phyloP scores from a whole-genome alignment of 176 grass and related monocot genomes.

The Pharus latifolius region DNA sequence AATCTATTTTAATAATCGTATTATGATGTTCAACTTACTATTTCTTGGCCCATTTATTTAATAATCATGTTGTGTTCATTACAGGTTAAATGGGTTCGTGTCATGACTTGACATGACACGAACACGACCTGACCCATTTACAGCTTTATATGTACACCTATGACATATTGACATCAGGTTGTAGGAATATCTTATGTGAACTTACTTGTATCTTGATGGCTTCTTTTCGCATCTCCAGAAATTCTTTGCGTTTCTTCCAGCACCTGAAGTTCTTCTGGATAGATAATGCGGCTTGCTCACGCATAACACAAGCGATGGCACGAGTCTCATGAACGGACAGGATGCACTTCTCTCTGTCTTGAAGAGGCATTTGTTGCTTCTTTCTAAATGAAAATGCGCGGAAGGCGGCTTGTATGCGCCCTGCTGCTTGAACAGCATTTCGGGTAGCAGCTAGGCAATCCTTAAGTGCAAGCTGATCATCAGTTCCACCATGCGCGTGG shows the following conservation, averaged over 20 bases:
- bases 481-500: conserved; percentile 34
- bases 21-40: too few species aligned
- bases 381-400: conserved; percentile 57
- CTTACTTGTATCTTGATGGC: conserved; percentile 82
- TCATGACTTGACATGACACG: too few species aligned
- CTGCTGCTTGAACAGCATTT: conserved; percentile 79
- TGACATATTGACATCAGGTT: not conserved
- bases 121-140: too few species aligned
- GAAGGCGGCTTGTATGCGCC: conserved; percentile 68
- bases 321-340: not conserved
- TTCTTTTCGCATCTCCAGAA: conserved; percentile 40
- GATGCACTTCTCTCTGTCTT: conserved; percentile 7
- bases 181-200: conserved; percentile 2
- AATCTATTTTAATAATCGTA: too few species aligned
- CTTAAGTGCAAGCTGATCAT: conserved; percentile 74
- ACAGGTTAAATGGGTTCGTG: too few species aligned
- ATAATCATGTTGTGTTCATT: too few species aligned
- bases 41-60: too few species aligned
- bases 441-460: conserved; percentile 63
- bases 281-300: conserved; percentile 68
- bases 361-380: conserved; percentile 39
- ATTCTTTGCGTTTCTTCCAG: conserved; percentile 79
- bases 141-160: not conserved
- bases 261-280: conserved; percentile 89
- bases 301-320: conserved; percentile 1